Conservation (phyloP, 495 filamentous ascomycete species). For the Astrothelium macrocarpum region DNA sequence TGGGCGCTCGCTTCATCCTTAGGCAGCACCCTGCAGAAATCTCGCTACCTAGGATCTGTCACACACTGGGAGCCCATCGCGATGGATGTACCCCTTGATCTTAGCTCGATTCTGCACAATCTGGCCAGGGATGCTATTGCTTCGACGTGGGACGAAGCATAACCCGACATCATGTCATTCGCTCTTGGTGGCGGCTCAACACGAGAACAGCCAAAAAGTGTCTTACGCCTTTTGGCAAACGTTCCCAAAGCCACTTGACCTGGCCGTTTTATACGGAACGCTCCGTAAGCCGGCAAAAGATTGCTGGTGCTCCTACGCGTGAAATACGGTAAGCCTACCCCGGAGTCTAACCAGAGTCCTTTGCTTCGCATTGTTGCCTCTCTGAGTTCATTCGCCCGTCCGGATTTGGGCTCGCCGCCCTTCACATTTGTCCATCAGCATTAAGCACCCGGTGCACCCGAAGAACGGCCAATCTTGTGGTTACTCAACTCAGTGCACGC, state of each 20-base stretch:
- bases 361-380: not conserved
- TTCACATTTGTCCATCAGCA: not conserved
- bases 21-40: not conserved
- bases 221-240: slow-evolving; percentile 5
- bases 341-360: not conserved
- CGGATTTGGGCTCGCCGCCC: not conserved
- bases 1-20: not conserved
- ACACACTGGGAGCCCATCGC: not conserved
- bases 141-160: not conserved
- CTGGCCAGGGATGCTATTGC: not conserved
- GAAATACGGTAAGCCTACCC: not conserved
- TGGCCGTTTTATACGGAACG: not conserved
- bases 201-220: not conserved
- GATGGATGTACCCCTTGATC: not conserved
- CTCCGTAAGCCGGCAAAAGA: not conserved
- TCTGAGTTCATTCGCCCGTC: not conserved
- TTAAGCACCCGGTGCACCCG: not conserved
- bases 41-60: not conserved
- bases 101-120: not conserved
- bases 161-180: not conserved
- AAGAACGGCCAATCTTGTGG: not conserved
- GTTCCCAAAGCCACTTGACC: not conserved
- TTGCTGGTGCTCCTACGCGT: not conserved
- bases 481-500: not conserved
- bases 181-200: not conserved